Base-by-base conservation (phyloP, 805 yeast species). In the Monosporozyma aquatica region DNA sequence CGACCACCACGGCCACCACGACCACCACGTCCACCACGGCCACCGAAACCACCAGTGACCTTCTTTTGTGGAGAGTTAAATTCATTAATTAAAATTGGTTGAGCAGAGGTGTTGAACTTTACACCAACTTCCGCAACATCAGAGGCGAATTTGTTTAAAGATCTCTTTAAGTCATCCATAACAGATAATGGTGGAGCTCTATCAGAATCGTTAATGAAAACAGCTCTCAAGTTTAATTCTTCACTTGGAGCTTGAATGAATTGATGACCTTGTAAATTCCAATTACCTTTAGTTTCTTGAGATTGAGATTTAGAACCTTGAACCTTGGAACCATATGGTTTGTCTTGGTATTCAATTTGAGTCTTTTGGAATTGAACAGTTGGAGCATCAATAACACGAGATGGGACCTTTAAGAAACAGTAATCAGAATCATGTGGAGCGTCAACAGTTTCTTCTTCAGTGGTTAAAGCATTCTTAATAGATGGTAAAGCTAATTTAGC, bases 341-440 rank as follows among this genome's bases (percentile, higher is more conserved):
- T 47, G 27, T 48, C 53, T 25, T 42, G 37, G 29, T 49, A 45
- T 11, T 26, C 38, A 10, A 51, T 33, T 5, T 28, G 34, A 15
- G 51, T 27, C 5, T 36, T 25, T 21, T 46, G 45, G 38, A 42
- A 51, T 37, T 48, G 47, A 38, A 53, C 49, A 17, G 46, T 44
- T 24, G 56, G 56, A n/a, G 56, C 48, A 34, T 53, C 55, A 32
- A 53, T 49, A 37, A 53, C 47, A 36, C 55, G 49, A 24, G 55
- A 51, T 41, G 56, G 55, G 22, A 53, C 55, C 21, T 35, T 51
- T 36, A 53, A 38, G 44, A 53, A 51, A 22, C 37, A 35, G 34
- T 40, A 45, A 5, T 22, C 37, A 11, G 50, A 28, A 32, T 37
- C 40, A 26, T 42, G 44, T 14, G 44, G 44, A 36, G 47, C 47